A percentile compares a stretch with the other conserved stretches of the same genome.
phyloP scores from a whole-genome alignment of 768 basidiomycete genomes.

The Hysterangium stoloniferum region DNA sequence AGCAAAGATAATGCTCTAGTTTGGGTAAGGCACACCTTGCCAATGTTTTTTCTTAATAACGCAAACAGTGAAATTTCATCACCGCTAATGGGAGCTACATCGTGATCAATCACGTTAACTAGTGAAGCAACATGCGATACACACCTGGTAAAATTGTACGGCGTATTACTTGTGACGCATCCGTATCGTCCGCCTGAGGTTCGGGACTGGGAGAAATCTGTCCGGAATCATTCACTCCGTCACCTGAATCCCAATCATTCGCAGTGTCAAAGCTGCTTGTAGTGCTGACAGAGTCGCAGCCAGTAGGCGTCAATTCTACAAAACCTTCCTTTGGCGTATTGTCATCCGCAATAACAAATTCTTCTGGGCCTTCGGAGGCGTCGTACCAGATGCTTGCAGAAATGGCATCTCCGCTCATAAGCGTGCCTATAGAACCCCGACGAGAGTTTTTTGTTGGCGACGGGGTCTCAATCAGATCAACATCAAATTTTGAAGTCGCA shows the following conservation, averaged over 20 bases:
- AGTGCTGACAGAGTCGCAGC: not conserved
- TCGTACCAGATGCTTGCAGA: conserved; percentile 64
- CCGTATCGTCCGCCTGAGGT: not conserved
- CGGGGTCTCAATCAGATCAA: not conserved
- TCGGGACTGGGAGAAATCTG: no score
- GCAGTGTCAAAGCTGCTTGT: not conserved
- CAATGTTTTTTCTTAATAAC: conserved; percentile 82
- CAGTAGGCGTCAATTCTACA: not conserved
- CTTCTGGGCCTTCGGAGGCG: conserved; percentile 62
- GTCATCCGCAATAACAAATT: conserved; percentile 46
- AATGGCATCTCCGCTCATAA: conserved; percentile 29
- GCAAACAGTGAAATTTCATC: conserved; percentile 81
- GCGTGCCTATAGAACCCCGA: conserved; percentile 12
- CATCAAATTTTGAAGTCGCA: not conserved
- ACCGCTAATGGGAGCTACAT: conserved; percentile 22
- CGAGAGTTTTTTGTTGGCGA: not conserved
- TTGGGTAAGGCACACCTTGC: conserved; percentile 56
- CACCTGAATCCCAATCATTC: not conserved
- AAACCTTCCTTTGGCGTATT: not conserved
- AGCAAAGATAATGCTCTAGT: conserved; percentile 5
- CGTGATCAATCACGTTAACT: not conserved
- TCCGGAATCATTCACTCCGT: not conserved
- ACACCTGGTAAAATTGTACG: conserved; percentile 15
- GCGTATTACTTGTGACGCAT: conserved; percentile 2
- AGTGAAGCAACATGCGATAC: no score